Percentiles rank a stretch among this genome's conserved stretches.
phyloP scores from a whole-genome alignment of 2,329 filamentous ascomycete species.

The Penicillium sclerotigenum region DNA sequence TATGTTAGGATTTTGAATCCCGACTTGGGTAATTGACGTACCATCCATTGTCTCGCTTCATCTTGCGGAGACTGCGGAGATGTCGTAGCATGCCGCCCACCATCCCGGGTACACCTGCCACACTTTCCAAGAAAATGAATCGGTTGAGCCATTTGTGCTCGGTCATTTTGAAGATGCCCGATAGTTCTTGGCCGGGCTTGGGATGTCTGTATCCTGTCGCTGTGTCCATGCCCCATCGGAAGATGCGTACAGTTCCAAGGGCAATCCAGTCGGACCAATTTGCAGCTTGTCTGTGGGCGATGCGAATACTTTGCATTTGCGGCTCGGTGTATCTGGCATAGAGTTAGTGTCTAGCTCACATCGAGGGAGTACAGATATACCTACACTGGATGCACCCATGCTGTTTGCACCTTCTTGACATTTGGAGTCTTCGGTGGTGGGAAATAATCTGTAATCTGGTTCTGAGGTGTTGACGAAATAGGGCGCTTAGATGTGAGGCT shows the following conservation, averaged over 20 bases:
- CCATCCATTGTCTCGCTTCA: constrained; percentile 93
- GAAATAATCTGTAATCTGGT: constrained; percentile 53
- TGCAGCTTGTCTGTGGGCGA: constrained; percentile 72
- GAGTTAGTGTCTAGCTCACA: constrained; percentile 13
- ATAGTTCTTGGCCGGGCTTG: constrained; percentile 43
- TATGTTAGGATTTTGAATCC: neutral
- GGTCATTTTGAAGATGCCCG: constrained; percentile 64
- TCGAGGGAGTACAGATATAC: constrained; percentile 5
- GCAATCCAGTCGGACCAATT: constrained; percentile 75
- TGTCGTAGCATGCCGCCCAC: constrained; percentile 93
- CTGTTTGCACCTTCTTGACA: constrained; percentile 61
- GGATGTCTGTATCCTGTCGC: constrained; percentile 78
- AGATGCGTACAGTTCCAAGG: constrained; percentile 69
- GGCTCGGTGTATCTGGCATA: constrained; percentile 63
- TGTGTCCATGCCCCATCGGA: constrained; percentile 76
- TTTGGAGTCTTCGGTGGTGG: constrained; percentile 56
- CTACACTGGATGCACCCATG: constrained; percentile 65
- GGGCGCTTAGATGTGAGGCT: constrained; percentile 23
- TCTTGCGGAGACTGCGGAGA: constrained; percentile 73
- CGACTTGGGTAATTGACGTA: constrained; percentile 27
- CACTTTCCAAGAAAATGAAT: constrained; percentile 90
- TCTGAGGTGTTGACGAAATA: constrained; percentile 40
- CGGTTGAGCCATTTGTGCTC: constrained; percentile 87
- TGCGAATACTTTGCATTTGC: constrained; percentile 70
- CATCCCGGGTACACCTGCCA: constrained; percentile 95